Evolutionary conservation across 768 basidiomycete species (phyloP).

Genomic region (Pleurotus ostreatus): DNA sequence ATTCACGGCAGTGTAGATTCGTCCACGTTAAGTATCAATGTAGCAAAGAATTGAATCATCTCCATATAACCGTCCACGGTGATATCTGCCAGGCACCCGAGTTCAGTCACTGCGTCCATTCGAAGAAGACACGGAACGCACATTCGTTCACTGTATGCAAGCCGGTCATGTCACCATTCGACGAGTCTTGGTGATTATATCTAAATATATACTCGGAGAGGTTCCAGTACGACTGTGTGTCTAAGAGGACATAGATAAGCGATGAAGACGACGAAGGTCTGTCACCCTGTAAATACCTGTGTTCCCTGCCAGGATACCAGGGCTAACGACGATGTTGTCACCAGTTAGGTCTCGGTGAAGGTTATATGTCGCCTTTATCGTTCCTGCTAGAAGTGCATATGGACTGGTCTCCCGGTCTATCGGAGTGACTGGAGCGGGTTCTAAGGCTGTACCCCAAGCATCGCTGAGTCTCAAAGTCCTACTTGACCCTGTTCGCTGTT

Average conservation of each 20-base stretch:
- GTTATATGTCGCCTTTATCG: slow-evolving; percentile 35
- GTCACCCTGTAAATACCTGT: slow-evolving; percentile 22
- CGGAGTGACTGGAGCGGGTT: slow-evolving; percentile 47
- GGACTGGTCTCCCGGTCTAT: slow-evolving; percentile 16
- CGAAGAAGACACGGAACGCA: slow-evolving; percentile 14
- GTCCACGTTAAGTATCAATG: slow-evolving; percentile 40
- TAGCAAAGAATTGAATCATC: slow-evolving; percentile 39
- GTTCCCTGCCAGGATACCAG: slow-evolving; percentile 32
- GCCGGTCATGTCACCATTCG: slow-evolving; percentile 16
- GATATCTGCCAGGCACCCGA: slow-evolving; percentile 17
- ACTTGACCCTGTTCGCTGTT: not conserved
- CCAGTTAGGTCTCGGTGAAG: slow-evolving; percentile 19
- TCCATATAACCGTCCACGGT: slow-evolving; percentile 32
- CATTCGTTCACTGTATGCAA: slow-evolving; percentile 55
- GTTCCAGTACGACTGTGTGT: slow-evolving; percentile 30
- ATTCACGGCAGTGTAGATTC: slow-evolving; percentile 19
- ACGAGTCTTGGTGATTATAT: slow-evolving; percentile 32
- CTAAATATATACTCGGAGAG: slow-evolving; percentile 40
- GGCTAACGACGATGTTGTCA: slow-evolving; percentile 19
- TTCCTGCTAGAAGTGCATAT: slow-evolving; percentile 36
- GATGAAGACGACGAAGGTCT: slow-evolving; percentile 6
- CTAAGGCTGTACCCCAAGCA: slow-evolving; percentile 35
- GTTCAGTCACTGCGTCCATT: not conserved
- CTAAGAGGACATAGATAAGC: slow-evolving; percentile 17
- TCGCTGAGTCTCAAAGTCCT: slow-evolving; percentile 35